Evolutionary conservation across 2,329 filamentous ascomycete genomes (phyloP).

Genomic region (Fusarium hainanense): DNA sequence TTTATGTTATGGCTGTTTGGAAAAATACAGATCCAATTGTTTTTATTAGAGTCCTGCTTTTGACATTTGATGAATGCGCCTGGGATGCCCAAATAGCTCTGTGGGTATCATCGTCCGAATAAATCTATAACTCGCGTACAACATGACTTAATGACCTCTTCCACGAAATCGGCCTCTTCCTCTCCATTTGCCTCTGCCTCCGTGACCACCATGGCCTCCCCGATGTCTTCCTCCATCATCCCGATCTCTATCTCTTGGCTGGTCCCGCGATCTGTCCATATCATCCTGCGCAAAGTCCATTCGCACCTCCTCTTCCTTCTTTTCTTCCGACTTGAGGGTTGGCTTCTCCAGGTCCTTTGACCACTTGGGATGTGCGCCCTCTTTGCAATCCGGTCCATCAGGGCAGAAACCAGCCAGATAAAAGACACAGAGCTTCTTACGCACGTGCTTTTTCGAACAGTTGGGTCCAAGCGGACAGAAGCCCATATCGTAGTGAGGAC

Average conservation of each 20-base stretch:
- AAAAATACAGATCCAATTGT: slow-evolving; percentile 23
- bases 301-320: slow-evolving; percentile 62
- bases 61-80: background rate
- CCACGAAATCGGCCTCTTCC: slow-evolving; percentile 54
- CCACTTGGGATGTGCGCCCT: slow-evolving; percentile 87
- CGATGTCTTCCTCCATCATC: slow-evolving; percentile 49
- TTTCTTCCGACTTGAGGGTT: slow-evolving; percentile 73
- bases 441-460: slow-evolving; percentile 90
- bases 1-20: slow-evolving; percentile 5
- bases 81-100: background rate
- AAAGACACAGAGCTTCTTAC: slow-evolving; percentile 81
- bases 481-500: slow-evolving; percentile 91
- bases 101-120: slow-evolving; percentile 35
- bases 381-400: slow-evolving; percentile 77
- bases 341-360: slow-evolving; percentile 80
- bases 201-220: slow-evolving; percentile 44
- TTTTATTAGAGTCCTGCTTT: slow-evolving; percentile 1
- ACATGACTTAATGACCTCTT: slow-evolving; percentile 45
- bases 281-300: slow-evolving; percentile 53
- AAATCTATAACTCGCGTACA: slow-evolving; percentile 13
- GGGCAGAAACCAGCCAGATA: slow-evolving; percentile 97
- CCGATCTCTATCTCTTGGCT: slow-evolving; percentile 46
- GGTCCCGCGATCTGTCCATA: slow-evolving; percentile 51
- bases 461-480: slow-evolving; percentile 92
- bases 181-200: slow-evolving; percentile 54